These are phyloP conservation scores for Craspedostauros australis DNA, from an alignment of 108 stramenopile genomes.

Conservation along the genomic window DNA sequence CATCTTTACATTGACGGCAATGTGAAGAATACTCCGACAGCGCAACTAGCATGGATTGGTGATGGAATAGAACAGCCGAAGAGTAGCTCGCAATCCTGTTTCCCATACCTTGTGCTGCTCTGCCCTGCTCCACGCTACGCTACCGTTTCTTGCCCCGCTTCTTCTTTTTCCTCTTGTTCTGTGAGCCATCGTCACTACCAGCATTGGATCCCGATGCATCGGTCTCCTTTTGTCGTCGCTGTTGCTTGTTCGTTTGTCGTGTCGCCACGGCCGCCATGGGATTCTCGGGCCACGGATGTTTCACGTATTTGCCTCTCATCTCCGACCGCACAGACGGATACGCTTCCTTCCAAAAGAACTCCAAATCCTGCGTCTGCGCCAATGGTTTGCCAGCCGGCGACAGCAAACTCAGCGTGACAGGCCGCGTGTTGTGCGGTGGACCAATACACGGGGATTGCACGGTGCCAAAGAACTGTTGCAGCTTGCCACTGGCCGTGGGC, in stretches of 20 bases:
- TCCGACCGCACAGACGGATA: constrained; percentile 56
- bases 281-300: constrained; percentile 68
- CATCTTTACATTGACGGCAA: too few relatives aligned
- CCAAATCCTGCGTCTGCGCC: constrained; percentile 48
- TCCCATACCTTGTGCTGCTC: too few relatives aligned
- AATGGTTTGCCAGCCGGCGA: constrained; percentile 46
- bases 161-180: too few relatives aligned
- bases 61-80: too few relatives aligned
- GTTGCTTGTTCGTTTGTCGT: constrained; percentile 51
- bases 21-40: too few relatives aligned
- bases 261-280: constrained; percentile 42
- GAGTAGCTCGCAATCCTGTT: too few relatives aligned
- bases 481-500: constrained; percentile 44
- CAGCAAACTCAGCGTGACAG: constrained; percentile 37
- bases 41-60: too few relatives aligned
- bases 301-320: constrained; percentile 53
- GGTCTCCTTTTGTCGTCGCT: background rate
- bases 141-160: too few relatives aligned
- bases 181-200: too few relatives aligned
- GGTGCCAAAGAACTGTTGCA: constrained; percentile 65
- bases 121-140: too few relatives aligned
- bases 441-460: constrained; percentile 31
- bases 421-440: constrained; percentile 12
- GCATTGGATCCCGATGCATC: too few relatives aligned
- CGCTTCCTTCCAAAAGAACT: constrained; percentile 54